Base-by-base conservation (phyloP, 257 asterid species). In the Lavandula angustifolia region DNA sequence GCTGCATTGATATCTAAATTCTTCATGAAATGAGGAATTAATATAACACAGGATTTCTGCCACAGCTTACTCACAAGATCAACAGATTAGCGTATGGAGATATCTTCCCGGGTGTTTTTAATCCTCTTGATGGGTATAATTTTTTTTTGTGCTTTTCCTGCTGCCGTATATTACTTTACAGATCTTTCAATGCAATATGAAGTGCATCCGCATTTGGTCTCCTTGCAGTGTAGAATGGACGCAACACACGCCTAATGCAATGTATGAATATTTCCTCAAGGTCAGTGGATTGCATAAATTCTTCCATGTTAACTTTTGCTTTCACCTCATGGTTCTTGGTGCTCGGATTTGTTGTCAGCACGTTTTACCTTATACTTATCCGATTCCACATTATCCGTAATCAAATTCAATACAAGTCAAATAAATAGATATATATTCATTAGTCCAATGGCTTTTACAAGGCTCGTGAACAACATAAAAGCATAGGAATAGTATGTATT, bases 121-220 rank as follows among this genome's bases (percentile, higher is more conserved):
- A 92, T 82, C 99, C 99, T 78, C 95, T 92, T 61, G 97, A 92
- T 81, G 81, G 97, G 99, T 92, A 92, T 92, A 89, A 22, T 22
- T 46, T 64, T 70, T 29, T 29, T 54, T 70, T 61, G 13, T 74
- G 10, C 52, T 58, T 62, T 64, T 62, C 33, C 52, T 64, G 9
- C 29, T 0, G 54, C 74, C 27, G 43, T 41, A 54, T 62, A 35
- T 59, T 43, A 65, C 67, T 27, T 63, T 17, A 9, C 42, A 29
- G 42, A 55, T 62, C 51, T 60, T 41, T 56, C 18, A 40, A 32
- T 62, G 32, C 37, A 17, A 67, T 35, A 14, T 56, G 29, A 40
- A 55, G 14, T 53, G 14, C 59, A 46, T 66, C 59, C 41, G 40
- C 53, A 18, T 73, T 79, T 74, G 64, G 60, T 66, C 56, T 53